A percentile compares a stretch with the other conserved stretches of the same genome.
These are phyloP conservation scores for Austroboletus rostrupii DNA, from an alignment of 1,284 basidiomycete species.

Conservation along the genomic window DNA sequence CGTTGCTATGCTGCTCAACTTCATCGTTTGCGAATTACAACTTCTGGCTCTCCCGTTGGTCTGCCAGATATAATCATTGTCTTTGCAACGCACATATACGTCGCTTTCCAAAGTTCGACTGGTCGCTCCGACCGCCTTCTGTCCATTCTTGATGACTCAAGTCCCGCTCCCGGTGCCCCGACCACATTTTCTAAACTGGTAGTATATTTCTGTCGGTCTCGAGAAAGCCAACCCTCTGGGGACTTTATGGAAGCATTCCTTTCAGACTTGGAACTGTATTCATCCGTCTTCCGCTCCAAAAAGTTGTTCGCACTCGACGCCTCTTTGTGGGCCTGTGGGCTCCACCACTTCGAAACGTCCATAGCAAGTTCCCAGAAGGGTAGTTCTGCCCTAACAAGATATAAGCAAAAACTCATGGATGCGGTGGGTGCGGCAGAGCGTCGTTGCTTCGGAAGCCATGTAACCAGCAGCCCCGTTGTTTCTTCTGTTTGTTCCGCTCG, in stretches of 20 bases:
- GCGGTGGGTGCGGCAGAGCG: conserved; percentile 48
- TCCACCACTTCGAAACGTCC: conserved; percentile 43
- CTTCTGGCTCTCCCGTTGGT: conserved; percentile 8
- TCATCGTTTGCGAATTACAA: conserved; percentile 13
- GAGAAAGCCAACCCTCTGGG: conserved; percentile 10
- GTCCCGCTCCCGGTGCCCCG: conserved; percentile 20
- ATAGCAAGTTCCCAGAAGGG: conserved; percentile 14
- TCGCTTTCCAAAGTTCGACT: conserved; percentile 14
- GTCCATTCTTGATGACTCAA: conserved; percentile 23
- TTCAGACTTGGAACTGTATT: conserved; percentile 30
- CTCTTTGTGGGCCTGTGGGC: conserved; percentile 50
- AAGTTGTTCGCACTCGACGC: conserved; percentile 42
- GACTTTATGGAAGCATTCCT: conserved; percentile 22
- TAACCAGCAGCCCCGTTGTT: conserved; percentile 17
- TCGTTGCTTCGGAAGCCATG: conserved; percentile 35
- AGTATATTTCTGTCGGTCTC: conserved; percentile 10
- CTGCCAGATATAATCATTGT: conserved; percentile 30
- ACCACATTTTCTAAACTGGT: conserved; percentile 33
- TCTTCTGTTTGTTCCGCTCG: conserved; percentile 3
- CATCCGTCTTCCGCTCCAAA: conserved; percentile 33
- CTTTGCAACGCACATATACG: conserved; percentile 29
- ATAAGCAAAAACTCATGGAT: conserved; percentile 41
- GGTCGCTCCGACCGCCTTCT: conserved; percentile 12
- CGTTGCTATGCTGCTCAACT: conserved; percentile 17
- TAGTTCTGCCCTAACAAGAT: conserved; percentile 25